These are phyloP conservation scores for Alloteropsis semialata DNA, from an alignment of 176 grass and related monocot species.

Conservation along the genomic window DNA sequence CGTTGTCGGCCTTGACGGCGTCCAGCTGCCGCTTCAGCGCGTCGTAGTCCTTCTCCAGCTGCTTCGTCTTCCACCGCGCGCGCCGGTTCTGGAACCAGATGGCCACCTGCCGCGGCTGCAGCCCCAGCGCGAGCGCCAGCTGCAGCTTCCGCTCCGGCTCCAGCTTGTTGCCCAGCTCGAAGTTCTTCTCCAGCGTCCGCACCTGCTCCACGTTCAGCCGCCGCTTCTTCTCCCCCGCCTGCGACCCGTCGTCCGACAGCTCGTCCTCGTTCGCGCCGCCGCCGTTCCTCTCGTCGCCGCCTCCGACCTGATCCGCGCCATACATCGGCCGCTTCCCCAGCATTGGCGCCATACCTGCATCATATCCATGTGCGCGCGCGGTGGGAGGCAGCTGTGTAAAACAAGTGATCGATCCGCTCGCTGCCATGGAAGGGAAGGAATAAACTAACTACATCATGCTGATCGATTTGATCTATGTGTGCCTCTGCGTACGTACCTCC, in stretches of 20 bases:
- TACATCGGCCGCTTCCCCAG: constrained; percentile 83
- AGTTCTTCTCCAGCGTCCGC: constrained; percentile 92
- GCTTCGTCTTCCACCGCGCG: constrained; percentile 91
- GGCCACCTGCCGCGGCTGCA: constrained; percentile 86
- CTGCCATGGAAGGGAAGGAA: neutral
- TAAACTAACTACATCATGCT: neutral
- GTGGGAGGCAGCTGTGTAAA: neutral
- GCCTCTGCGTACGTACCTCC: constrained; percentile 23
- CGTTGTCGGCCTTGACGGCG: constrained; percentile 75
- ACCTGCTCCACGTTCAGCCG: constrained; percentile 98
- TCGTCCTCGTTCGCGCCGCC: constrained; percentile 54
- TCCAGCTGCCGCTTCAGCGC: constrained; percentile 74
- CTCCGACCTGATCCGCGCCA: constrained; percentile 1
- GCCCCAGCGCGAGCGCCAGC: constrained; percentile 63
- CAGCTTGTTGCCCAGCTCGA: constrained; percentile 90
- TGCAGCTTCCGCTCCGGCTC: constrained; percentile 89
- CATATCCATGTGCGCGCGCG: neutral
- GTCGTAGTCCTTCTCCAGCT: constrained; percentile 94
- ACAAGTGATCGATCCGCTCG: neutral
- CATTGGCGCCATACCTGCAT: constrained; percentile 69
- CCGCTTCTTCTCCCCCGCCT: constrained; percentile 89
- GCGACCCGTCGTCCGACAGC: constrained; percentile 83
- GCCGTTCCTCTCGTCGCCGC: constrained; percentile 42
- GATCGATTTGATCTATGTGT: neutral
- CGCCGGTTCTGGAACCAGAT: constrained; percentile 97